Base-by-base conservation (phyloP, 2,329 filamentous ascomycete genomes). In the Incumbomyces lentus region DNA sequence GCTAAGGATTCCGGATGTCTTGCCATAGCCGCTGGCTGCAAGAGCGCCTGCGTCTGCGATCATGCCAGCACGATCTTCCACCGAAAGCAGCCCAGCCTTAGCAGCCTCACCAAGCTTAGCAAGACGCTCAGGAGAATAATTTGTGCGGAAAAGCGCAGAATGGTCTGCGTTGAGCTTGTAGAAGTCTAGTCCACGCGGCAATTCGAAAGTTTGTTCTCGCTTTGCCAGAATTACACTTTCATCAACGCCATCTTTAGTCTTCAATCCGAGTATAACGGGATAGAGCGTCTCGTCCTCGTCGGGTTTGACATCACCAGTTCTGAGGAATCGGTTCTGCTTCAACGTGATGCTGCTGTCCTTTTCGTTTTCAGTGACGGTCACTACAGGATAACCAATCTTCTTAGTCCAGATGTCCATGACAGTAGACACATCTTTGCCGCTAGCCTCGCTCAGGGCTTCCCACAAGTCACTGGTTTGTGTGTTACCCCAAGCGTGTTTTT, bases 391-490 rank as follows among this genome's bases (percentile, higher is more conserved):
- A 44, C 90, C 90, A 47, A 96, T 84, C 59, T 95, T 84, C 75
- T 95, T 95, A 43, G 90, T 96, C 90, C 90, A 96, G 55, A 90
- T 86, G 46, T 88, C 83, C 82, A 95, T 95, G 47, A 95, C 84
- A 51, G 86, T 78, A 59, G 87, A 81, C 13, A 96, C 83, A 43
- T 89, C 83, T 69, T 95, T 94, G 51, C 89, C 89, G 60, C 88
- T 95, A 14, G 87, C 90, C 52, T 89, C 82, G 50, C 82, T 84
- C 35, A 96, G 74, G 29, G 89, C 84, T 48, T 83, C 79, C 90
- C 90, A 96, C 18, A 96, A 75, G 59, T 96, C 89, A 44, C 82
- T 79, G 1, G 90, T 96, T 63, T 86, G 76, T 1, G 90, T 95
- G 72, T 96, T 96, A 39, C 86, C 84, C 62, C 92, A 96, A n/a